Evolutionary conservation across 208 protist species (phyloP), one percentile per base, ranked within the genome.

Genomic region (Trypanosoma cruzi): DNA sequence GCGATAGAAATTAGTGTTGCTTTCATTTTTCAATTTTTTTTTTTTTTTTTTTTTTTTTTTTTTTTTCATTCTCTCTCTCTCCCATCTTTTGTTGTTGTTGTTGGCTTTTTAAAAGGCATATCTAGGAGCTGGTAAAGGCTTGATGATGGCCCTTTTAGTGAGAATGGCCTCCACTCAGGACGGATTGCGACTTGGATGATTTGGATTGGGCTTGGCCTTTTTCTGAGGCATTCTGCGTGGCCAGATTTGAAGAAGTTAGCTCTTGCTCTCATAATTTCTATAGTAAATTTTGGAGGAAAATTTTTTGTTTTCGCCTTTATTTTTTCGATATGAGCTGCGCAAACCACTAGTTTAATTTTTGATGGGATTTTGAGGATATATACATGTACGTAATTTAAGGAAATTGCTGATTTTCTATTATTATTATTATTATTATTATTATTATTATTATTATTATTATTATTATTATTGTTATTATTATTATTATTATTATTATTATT

Each of bases 41-140:
- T 54, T 40, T 65, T 31, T 36, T 71, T 56, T 59, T 31, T 42
- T 56, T 55, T 66, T 29, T 64, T 31, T 44, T 44, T 44, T 44
- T 44, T 44, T 44, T 44, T 44, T 44, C 8, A 50, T 56, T 48
- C 46, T 68, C n/a, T 73, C 11, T 46, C 36, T 28, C 57, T 49
- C 55, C 54, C 18, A 55, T 64, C 50, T 26, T 61, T 16, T 10
- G 16, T 52, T n/a, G n/a, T n/a, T n/a, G n/a, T n/a, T n/a, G n/a
- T n/a, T n/a, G n/a, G n/a, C n/a, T 44, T 44, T 44, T 44, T 44
- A 18, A 16, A 44, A 44, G 40, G 10, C 18, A 13, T 44, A 44
- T 44, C 18, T 44, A 44, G 40, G 40, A 44, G 40, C 18, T 14
- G 8, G 8, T 44, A 44, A 13, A 14, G 40, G 10, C 11, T 44